Base-by-base conservation (phyloP, 169 alveolate genomes). In the Cystoisospora suis region DNA sequence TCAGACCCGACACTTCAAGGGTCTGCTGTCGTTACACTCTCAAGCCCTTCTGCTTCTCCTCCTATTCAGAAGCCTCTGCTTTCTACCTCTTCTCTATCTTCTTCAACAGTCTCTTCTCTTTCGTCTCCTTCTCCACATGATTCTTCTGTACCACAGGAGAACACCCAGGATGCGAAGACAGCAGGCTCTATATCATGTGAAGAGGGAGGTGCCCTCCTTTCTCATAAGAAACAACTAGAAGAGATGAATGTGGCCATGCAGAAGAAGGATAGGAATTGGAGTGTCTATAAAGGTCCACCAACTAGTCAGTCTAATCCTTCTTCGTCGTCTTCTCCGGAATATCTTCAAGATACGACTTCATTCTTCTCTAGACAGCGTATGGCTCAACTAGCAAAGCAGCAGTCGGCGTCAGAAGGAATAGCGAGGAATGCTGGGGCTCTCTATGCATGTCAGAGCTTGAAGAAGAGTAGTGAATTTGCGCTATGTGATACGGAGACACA, bases 401-500 rank as follows among this genome's bases (percentile, higher is more conserved):
- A 65, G 36, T 36, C 77, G 2, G 77, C 12, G 40, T 7, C 23
- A 2, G 44, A 27, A 7, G 15, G 34, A 7, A 4, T 5, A 65
- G 77, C 5, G 6, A 23, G 34, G 15, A 65, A 65, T 44, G 77
- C 36, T 12, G 77, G 77, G 2, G 77, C 77, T 15, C 5, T 65
- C 42, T 17, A 12, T n/a, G 77, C 77, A 12, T 65, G 77, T 44
- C 9, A 17, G 7, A 3, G 45, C 61, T 9, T 49, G 77, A n/a
- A 32, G 77, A 65, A 65, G 44, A 15, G 79, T 2, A 86, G 91
- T 23, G 75, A 86, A 70, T 86, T 45, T 34, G 91, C 86, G 12
- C 75, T 86, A 75, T 86, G 91, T 36, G 91, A 86, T 47, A 36
- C 69, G 9, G 23, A 44, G 40, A 69, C 85, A 32, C 69, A 42